A percentile compares a stretch with the other conserved stretches of the same genome.
phyloP scores from a whole-genome alignment of 73 alveolate genomes.

The Paramecium caudatum region DNA sequence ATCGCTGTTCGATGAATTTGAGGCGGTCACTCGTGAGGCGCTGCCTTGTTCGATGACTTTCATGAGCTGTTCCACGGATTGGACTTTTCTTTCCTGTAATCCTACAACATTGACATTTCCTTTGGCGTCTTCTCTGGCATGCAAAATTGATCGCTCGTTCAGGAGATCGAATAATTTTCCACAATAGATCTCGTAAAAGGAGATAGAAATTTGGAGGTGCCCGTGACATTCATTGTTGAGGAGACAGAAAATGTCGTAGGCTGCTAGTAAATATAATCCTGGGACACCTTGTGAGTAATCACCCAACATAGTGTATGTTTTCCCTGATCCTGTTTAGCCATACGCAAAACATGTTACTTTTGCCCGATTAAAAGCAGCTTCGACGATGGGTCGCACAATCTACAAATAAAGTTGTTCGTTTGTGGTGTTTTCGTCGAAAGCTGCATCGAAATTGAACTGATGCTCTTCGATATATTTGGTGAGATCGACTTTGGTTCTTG shows the following conservation, averaged over 20 bases:
- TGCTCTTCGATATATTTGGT: slow-evolving; percentile 99
- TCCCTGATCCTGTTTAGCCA: slow-evolving; percentile 99
- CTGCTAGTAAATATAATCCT: slow-evolving; percentile 98
- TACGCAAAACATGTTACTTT: slow-evolving; percentile 97
- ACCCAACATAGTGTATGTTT: slow-evolving; percentile 99
- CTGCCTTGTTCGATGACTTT: slow-evolving; percentile 87
- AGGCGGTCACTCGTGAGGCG: slow-evolving; percentile 83
- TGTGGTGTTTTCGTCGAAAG: slow-evolving; percentile 92
- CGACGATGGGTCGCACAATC: slow-evolving; percentile 98
- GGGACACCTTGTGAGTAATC: slow-evolving; percentile 92
- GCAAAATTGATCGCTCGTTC: slow-evolving; percentile 92
- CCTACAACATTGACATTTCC: slow-evolving; percentile 98
- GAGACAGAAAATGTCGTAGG: slow-evolving; percentile 93
- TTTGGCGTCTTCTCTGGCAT: slow-evolving; percentile 99
- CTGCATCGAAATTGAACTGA: slow-evolving; percentile 96
- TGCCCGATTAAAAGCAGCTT: slow-evolving; percentile 94
- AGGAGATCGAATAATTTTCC: slow-evolving; percentile 99
- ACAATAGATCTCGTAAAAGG: slow-evolving; percentile 99
- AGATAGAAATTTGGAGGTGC: slow-evolving; percentile 89
- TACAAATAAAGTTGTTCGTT: slow-evolving; percentile 94
- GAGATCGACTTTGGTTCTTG: slow-evolving; percentile 97
- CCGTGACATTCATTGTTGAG: slow-evolving; percentile 80
- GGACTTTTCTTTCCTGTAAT: slow-evolving; percentile 86
- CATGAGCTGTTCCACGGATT: slow-evolving; percentile 84
- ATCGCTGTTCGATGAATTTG: slow-evolving; percentile 80